A percentile compares a stretch with the other conserved stretches of the same genome.
These are phyloP conservation scores for Bimuria novae-zelandiae DNA, from an alignment of 2,329 filamentous ascomycete species.

Conservation along the genomic window DNA sequence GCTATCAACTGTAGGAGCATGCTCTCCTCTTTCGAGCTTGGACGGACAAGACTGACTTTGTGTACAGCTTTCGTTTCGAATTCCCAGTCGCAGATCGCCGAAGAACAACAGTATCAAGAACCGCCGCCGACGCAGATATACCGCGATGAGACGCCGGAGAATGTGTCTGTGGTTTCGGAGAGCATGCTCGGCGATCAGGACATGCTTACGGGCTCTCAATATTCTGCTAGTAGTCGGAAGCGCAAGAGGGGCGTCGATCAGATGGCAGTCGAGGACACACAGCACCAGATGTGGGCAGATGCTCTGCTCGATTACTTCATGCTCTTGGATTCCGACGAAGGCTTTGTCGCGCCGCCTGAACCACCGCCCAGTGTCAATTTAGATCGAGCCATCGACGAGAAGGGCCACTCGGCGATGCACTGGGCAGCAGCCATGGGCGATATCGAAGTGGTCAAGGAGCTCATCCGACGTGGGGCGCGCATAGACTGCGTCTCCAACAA, in stretches of 20 bases:
- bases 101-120: conserved; percentile 69
- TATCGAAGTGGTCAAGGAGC: conserved; percentile 83
- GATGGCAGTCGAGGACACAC: conserved; percentile 71
- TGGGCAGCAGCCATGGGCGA: conserved; percentile 99
- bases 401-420: conserved; percentile 89
- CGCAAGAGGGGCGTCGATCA: conserved; percentile 75
- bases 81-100: conserved; percentile 48
- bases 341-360: conserved; percentile 69
- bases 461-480: conserved; percentile 79
- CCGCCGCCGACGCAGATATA: conserved; percentile 65
- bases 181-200: conserved; percentile 87
- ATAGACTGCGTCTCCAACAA: conserved; percentile 67
- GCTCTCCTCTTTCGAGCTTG: conserved; percentile 13
- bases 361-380: conserved; percentile 87
- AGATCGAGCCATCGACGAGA: conserved; percentile 90
- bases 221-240: conserved; percentile 63
- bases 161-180: conserved; percentile 79
- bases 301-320: conserved; percentile 96
- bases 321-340: conserved; percentile 77
- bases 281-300: conserved; percentile 90
- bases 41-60: conserved; percentile 12
- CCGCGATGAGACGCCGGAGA: conserved; percentile 82
- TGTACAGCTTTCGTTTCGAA: conserved; percentile 27
- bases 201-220: conserved; percentile 71
- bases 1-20: conserved; percentile 31